phyloP scores from a whole-genome alignment of 768 basidiomycete species.

The Pisolithus orientalis region DNA sequence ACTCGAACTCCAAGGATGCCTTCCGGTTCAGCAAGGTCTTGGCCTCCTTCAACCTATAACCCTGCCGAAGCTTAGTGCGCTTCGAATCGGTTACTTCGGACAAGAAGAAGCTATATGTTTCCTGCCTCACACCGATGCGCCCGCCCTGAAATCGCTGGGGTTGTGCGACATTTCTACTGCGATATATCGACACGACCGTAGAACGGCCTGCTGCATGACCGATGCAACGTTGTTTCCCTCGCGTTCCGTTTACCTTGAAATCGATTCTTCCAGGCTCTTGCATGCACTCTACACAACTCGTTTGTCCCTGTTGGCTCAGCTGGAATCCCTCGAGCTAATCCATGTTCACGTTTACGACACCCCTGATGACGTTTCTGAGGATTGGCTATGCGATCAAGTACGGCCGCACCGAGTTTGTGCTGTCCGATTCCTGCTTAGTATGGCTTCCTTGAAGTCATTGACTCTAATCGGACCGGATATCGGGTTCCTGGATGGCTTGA shows the following conservation, averaged over 20 bases:
- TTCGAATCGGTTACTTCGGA: constrained; percentile 1
- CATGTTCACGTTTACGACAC: background rate
- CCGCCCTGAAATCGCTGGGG: constrained; percentile 3
- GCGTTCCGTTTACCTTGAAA: background rate
- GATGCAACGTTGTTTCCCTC: background rate
- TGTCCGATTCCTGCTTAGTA: constrained; percentile 1
- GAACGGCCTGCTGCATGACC: background rate
- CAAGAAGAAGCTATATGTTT: constrained; percentile 3
- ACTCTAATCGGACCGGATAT: background rate
- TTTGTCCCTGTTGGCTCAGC: background rate
- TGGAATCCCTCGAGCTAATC: constrained; percentile 2
- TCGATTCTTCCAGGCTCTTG: constrained; percentile 2
- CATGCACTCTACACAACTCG: background rate
- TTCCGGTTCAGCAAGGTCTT: background rate
- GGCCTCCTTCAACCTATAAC: background rate
- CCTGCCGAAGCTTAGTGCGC: constrained; percentile 3
- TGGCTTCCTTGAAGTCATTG: constrained; percentile 3
- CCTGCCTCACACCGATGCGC: background rate
- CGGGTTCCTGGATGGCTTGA: constrained; percentile 1
- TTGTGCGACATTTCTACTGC: constrained; percentile 1
- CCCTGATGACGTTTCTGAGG: background rate
- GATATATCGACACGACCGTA: background rate
- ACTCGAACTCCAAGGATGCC: constrained; percentile 2
- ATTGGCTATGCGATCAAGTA: background rate
- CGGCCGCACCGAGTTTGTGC: background rate